Percentiles rank a stretch among this genome's conserved stretches.
phyloP scores from a whole-genome alignment of 176 grass and related monocot genomes.

The Carex littledalei region DNA sequence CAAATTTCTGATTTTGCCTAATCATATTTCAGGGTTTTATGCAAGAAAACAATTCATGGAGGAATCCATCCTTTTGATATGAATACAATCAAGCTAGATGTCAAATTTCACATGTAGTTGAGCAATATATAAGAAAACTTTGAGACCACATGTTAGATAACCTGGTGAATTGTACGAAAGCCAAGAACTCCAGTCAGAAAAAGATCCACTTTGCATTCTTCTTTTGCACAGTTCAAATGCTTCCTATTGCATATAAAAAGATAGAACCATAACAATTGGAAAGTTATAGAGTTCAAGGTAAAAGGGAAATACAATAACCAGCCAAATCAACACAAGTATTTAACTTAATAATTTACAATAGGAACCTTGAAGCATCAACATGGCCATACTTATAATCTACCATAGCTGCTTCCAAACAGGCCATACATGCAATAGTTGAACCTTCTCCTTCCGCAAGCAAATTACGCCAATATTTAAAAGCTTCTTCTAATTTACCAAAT shows the following conservation, averaged over 20 bases:
- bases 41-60: neutral
- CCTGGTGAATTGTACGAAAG: slow-evolving; percentile 94
- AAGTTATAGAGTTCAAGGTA: neutral
- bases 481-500: slow-evolving; percentile 60
- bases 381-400: slow-evolving; percentile 67
- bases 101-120: neutral
- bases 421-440: slow-evolving; percentile 55
- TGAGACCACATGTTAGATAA: slow-evolving; percentile 20
- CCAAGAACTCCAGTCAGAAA: slow-evolving; percentile 82
- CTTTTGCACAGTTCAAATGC: slow-evolving; percentile 63
- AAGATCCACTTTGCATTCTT: slow-evolving; percentile 62
- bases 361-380: slow-evolving; percentile 59
- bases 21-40: neutral
- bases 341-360: slow-evolving; percentile 14
- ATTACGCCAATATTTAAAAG: slow-evolving; percentile 51
- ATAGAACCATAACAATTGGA: slow-evolving; percentile 13
- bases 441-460: slow-evolving; percentile 65
- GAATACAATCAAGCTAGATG: neutral
- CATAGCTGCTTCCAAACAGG: slow-evolving; percentile 63
- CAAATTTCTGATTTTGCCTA: neutral
- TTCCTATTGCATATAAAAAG: slow-evolving; percentile 41
- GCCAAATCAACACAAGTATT: neutral
- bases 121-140: neutral
- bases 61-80: neutral
- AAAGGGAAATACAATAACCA: neutral